A percentile compares a stretch with the other conserved stretches of the same genome.
Conservation (phyloP, 192 early-diverging fungal species). For the Jimgerdemannia flammicorona region DNA sequence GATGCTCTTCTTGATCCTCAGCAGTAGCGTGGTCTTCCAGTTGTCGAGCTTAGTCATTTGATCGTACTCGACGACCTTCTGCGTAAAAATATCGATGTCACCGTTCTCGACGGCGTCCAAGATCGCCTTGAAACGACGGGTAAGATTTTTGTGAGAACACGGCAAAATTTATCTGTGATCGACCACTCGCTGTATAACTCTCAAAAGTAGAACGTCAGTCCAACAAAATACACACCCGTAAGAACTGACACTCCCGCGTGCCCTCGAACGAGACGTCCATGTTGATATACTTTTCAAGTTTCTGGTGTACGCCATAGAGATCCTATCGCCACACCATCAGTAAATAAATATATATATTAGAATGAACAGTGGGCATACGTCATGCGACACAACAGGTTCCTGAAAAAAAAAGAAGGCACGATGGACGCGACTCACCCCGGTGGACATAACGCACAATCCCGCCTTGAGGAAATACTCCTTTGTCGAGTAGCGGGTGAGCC, state of each 20-base stretch:
- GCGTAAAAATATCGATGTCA: conserved; percentile 83
- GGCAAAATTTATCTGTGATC: background rate
- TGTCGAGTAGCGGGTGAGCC: conserved; percentile 92
- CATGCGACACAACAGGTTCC: no score
- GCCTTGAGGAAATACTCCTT: conserved; percentile 98
- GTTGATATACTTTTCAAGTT: conserved; percentile 80
- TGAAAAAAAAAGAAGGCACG: no score
- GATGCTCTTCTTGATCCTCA: conserved; percentile 86
- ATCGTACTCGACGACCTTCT: conserved; percentile 80
- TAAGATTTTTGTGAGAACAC: background rate
- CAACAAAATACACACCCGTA: conserved; percentile 39
- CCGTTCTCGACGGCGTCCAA: conserved; percentile 69
- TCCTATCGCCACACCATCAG: conserved; percentile 45
- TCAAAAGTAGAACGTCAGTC: background rate
- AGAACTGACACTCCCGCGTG: conserved; percentile 83
- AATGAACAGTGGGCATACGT: background rate
- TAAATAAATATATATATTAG: no score
- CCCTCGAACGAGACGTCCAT: conserved; percentile 85
- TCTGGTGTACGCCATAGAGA: conserved; percentile 65
- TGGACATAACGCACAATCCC: conserved; percentile 84
- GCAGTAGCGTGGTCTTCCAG: conserved; percentile 94
- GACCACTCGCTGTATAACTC: background rate
- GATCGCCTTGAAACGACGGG: conserved; percentile 45
- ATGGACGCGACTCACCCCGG: conserved; percentile 44
- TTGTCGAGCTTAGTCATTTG: conserved; percentile 86